Conservation (phyloP, 2,329 filamentous ascomycete genomes). For the Apiospora aurea region DNA sequence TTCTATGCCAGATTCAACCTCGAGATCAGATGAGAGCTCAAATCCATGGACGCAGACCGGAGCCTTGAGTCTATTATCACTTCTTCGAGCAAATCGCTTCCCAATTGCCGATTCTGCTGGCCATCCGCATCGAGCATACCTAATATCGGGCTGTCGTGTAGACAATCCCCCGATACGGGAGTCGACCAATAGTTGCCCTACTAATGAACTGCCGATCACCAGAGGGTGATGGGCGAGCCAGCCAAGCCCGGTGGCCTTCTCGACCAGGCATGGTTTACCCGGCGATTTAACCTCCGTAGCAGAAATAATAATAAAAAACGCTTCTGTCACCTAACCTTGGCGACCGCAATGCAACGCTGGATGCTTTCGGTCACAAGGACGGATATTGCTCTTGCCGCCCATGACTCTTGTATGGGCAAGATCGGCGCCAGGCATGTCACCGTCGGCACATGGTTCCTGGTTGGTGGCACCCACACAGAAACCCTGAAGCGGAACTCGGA, state of each 20-base stretch:
- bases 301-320: background rate
- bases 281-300: slow-evolving; percentile 16
- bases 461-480: background rate
- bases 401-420: background rate
- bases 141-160: slow-evolving; percentile 9
- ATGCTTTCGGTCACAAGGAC: background rate
- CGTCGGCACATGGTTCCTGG: background rate
- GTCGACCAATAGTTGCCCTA: slow-evolving; percentile 7
- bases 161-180: background rate
- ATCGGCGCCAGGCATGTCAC: background rate
- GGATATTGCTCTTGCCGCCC: background rate
- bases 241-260: background rate
- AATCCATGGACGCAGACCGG: background rate
- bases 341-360: background rate
- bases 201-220: slow-evolving; percentile 17
- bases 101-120: background rate
- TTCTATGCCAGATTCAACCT: background rate
- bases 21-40: slow-evolving; percentile 1
- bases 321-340: background rate
- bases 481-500: background rate
- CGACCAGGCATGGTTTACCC: slow-evolving; percentile 6
- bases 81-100: background rate
- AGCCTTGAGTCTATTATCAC: slow-evolving; percentile 10
- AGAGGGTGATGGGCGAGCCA: background rate
- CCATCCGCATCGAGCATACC: background rate